phyloP scores from a whole-genome alignment of 495 filamentous ascomycete species.

The Astrocystis sublimbata region DNA sequence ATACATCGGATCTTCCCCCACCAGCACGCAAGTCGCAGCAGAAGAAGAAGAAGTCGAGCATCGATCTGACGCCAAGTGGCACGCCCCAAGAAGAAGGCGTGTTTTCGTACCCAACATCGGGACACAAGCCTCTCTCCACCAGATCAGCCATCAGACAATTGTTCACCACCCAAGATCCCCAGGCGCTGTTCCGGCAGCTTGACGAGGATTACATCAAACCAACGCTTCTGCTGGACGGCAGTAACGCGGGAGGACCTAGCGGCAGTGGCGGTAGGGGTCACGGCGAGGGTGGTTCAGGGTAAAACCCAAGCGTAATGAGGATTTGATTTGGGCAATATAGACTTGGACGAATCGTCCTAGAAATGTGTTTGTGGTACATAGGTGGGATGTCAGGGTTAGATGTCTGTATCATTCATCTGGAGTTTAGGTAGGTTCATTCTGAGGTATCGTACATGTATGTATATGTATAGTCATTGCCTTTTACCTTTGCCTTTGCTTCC shows the following conservation, averaged over 20 bases:
- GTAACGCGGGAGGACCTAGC: slow-evolving; percentile 24
- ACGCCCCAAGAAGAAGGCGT: slow-evolving; percentile 34
- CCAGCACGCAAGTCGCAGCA: slow-evolving; percentile 44
- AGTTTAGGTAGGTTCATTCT: slow-evolving; percentile 4
- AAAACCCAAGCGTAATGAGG: slow-evolving; percentile 11
- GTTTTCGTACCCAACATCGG: slow-evolving; percentile 36
- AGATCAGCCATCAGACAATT: slow-evolving; percentile 68
- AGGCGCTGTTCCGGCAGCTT: slow-evolving; percentile 86
- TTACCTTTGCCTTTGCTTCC: neutral
- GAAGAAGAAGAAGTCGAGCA: slow-evolving; percentile 55
- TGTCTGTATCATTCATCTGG: slow-evolving; percentile 1
- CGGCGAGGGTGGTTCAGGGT: slow-evolving; percentile 27
- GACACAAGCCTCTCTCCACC: slow-evolving; percentile 59
- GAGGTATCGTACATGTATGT: neutral
- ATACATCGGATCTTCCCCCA: slow-evolving; percentile 63
- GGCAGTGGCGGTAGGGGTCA: slow-evolving; percentile 24
- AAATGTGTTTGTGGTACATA: slow-evolving; percentile 1
- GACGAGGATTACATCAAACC: slow-evolving; percentile 98
- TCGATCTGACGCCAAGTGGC: slow-evolving; percentile 47
- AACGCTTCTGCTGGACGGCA: slow-evolving; percentile 75
- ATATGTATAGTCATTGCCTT: neutral
- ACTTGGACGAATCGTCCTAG: neutral
- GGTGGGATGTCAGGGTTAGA: neutral
- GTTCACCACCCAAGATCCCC: slow-evolving; percentile 78
- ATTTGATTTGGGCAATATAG: slow-evolving; percentile 5